Conservation (phyloP, 2,329 filamentous ascomycete species). For the Colletotrichum salicis region DNA sequence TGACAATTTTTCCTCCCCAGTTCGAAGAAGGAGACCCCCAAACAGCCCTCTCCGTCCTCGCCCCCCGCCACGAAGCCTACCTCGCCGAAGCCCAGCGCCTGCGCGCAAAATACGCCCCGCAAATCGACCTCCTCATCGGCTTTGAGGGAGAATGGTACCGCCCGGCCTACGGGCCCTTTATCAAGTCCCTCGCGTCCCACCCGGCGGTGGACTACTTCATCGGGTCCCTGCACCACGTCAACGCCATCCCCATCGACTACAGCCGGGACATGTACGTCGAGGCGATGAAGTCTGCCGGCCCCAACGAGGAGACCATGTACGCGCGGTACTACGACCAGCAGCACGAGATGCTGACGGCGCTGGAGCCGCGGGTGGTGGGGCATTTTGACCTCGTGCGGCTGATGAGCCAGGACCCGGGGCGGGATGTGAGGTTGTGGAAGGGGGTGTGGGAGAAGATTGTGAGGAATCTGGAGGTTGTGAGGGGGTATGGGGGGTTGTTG, state of each 20-base stretch:
- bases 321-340: conserved; percentile 91
- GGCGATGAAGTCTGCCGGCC: conserved; percentile 62
- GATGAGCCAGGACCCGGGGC: conserved; percentile 75
- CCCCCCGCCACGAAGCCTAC: conserved; percentile 75
- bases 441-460: conserved; percentile 78
- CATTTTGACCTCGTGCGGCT: conserved; percentile 94
- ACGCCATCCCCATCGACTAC: conserved; percentile 89
- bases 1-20: conserved; percentile 47
- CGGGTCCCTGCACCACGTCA: conserved; percentile 91
- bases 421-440: conserved; percentile 66
- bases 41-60: conserved; percentile 59
- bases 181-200: conserved; percentile 67
- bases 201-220: conserved; percentile 88
- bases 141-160: conserved; percentile 97
- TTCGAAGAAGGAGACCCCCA: conserved; percentile 61
- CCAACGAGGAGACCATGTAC: conserved; percentile 78
- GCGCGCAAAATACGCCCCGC: conserved; percentile 72
- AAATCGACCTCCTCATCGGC: conserved; percentile 85
- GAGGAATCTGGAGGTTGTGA: conserved; percentile 79
- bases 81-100: conserved; percentile 80
- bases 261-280: conserved; percentile 73
- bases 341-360: conserved; percentile 77
- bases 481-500: conserved; percentile 80
- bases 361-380: conserved; percentile 83
- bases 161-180: conserved; percentile 66